These are phyloP conservation scores for Ceratocystiopsis minuta DNA, from an alignment of 2,329 filamentous ascomycete species.

Conservation along the genomic window DNA sequence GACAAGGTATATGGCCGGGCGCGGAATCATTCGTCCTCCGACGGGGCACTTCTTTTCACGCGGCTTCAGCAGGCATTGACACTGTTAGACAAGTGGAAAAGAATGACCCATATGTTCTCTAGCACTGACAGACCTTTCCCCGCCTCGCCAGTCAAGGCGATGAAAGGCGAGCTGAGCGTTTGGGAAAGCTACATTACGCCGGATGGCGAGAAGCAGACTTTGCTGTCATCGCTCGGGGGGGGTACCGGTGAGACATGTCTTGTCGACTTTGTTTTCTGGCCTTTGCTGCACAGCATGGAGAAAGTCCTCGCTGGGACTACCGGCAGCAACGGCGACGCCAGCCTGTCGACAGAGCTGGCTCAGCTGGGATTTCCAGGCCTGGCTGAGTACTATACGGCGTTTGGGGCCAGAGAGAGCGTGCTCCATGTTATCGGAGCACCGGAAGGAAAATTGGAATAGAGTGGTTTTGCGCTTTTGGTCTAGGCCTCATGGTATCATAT, in stretches of 20 bases:
- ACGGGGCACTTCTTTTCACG: constrained; percentile 13
- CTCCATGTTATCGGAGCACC: background rate
- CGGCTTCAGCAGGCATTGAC: constrained; percentile 24
- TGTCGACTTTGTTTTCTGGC: constrained; percentile 40
- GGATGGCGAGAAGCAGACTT: too few relatives aligned
- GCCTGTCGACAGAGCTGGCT: too few relatives aligned
- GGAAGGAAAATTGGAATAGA: background rate
- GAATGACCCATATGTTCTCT: background rate
- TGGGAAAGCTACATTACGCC: constrained; percentile 23
- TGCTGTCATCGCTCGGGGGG: too few relatives aligned
- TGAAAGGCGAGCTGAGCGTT: constrained; percentile 17
- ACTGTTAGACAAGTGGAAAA: constrained; percentile 21
- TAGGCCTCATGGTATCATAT: too few relatives aligned
- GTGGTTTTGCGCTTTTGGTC: too few relatives aligned
- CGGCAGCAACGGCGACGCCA: constrained; percentile 4
- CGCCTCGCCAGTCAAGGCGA: constrained; percentile 5
- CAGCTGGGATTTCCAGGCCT: constrained; percentile 8
- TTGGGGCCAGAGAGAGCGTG: constrained; percentile 1
- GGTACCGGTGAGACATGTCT: constrained; percentile 17
- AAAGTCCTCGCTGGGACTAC: constrained; percentile 13
- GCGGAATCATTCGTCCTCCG: constrained; percentile 5
- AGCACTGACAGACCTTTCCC: background rate
- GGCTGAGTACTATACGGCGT: constrained; percentile 18
- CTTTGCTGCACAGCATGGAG: constrained; percentile 30
- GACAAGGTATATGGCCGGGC: constrained; percentile 30